Evolutionary conservation across 306 rosid species (phyloP).

Genomic region (Alnus glutinosa): DNA sequence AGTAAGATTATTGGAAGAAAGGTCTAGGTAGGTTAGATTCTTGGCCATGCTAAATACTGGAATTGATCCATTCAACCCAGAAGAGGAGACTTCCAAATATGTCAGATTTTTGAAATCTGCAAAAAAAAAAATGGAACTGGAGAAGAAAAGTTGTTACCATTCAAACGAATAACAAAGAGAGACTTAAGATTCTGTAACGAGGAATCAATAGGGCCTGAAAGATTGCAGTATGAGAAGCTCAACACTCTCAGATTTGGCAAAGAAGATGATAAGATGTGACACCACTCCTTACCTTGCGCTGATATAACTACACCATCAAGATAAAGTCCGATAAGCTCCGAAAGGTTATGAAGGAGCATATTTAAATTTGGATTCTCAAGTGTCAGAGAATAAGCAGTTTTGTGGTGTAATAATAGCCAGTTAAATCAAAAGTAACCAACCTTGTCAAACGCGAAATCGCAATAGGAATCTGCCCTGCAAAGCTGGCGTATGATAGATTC

Average conservation of each 20-base stretch:
- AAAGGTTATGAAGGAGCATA: constrained; percentile 26
- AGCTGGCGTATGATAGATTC: no score
- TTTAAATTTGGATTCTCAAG: constrained; percentile 30
- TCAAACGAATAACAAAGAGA: no score
- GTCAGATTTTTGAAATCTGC: no score
- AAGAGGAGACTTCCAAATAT: no score
- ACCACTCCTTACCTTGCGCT: constrained; percentile 44
- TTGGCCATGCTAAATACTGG: no score
- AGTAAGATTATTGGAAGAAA: no score
- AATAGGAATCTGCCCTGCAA: no score
- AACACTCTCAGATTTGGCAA: background rate
- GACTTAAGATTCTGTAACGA: background rate
- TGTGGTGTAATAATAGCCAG: no score
- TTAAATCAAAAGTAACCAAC: constrained; percentile 41
- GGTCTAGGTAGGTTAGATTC: no score
- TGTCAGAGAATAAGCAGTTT: background rate
- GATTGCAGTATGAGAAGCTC: background rate
- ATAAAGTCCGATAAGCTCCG: constrained; percentile 26
- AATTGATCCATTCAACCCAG: no score
- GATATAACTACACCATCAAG: constrained; percentile 46
- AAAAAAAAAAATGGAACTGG: no score
- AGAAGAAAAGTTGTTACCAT: no score
- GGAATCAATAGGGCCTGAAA: background rate
- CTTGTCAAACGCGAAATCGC: constrained; percentile 45
- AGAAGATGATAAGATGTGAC: background rate